A percentile compares a stretch with the other conserved stretches of the same genome.
Conservation (phyloP, 345 rosid species). For the Raphanus sativus region DNA sequence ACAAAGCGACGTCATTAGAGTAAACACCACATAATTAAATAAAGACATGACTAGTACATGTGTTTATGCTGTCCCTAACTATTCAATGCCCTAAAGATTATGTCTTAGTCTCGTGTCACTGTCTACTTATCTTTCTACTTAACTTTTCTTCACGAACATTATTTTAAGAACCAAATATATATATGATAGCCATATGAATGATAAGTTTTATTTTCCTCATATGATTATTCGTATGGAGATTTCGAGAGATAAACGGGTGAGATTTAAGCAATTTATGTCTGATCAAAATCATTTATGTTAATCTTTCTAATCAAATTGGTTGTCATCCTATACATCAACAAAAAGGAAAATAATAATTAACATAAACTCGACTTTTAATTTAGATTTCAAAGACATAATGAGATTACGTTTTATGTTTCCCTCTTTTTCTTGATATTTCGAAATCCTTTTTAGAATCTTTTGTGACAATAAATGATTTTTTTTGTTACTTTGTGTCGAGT, state of each 20-base stretch:
- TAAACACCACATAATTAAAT: slow-evolving; percentile 34
- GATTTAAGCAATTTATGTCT: slow-evolving; percentile 19
- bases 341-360: slow-evolving; percentile 24
- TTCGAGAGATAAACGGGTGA: slow-evolving; percentile 20
- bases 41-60: slow-evolving; percentile 38
- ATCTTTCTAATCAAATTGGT: slow-evolving; percentile 37
- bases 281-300: slow-evolving; percentile 13
- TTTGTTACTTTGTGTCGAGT: slow-evolving; percentile 33
- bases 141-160: not conserved
- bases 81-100: slow-evolving; percentile 26
- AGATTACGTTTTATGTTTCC: slow-evolving; percentile 15
- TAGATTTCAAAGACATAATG: slow-evolving; percentile 42
- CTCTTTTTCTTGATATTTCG: slow-evolving; percentile 18
- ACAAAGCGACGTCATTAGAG: slow-evolving; percentile 29
- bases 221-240: slow-evolving; percentile 1
- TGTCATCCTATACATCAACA: slow-evolving; percentile 31
- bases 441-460: slow-evolving; percentile 1
- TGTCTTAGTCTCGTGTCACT: slow-evolving; percentile 37
- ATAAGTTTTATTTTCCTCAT: slow-evolving; percentile 14
- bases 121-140: slow-evolving; percentile 37
- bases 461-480: slow-evolving; percentile 3
- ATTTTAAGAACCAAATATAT: not conserved
- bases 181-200: slow-evolving; percentile 15
- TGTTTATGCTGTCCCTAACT: slow-evolving; percentile 42
- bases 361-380: slow-evolving; percentile 27